These are phyloP conservation scores for Xylaria acuta DNA, from an alignment of 495 filamentous ascomycete genomes.

Conservation along the genomic window DNA sequence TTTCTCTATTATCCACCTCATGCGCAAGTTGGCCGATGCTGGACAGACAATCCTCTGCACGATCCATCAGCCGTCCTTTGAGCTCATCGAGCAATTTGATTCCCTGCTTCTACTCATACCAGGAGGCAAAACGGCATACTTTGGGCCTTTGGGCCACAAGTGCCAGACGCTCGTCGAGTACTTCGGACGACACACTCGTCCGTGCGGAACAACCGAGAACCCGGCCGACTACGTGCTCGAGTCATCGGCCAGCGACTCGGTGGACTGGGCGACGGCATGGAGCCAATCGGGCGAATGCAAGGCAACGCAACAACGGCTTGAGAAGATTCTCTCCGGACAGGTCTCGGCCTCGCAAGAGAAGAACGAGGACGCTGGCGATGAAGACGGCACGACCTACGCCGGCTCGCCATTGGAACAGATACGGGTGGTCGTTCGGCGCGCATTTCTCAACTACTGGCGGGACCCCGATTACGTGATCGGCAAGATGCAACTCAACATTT, in stretches of 20 bases:
- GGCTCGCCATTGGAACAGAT: constrained; percentile 48
- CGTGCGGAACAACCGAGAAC: constrained; percentile 57
- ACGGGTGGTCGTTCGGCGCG: constrained; percentile 54
- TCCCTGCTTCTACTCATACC: constrained; percentile 57
- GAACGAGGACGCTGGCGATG: not conserved
- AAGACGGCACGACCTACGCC: constrained; percentile 11
- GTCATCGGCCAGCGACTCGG: constrained; percentile 57
- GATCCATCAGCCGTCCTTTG: constrained; percentile 70
- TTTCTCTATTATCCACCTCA: constrained; percentile 72
- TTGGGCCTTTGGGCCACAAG: constrained; percentile 53
- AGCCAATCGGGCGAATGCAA: constrained; percentile 23
- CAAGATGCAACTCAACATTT: constrained; percentile 66
- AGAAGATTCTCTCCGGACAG: not conserved
- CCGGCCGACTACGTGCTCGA: constrained; percentile 66
- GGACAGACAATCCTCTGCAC: constrained; percentile 83
- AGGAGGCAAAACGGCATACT: constrained; percentile 62
- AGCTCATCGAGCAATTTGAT: constrained; percentile 63
- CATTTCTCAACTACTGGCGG: constrained; percentile 66
- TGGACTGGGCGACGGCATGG: not conserved
- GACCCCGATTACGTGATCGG: constrained; percentile 64
- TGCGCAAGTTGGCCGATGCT: constrained; percentile 73
- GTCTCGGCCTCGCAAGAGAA: not conserved
- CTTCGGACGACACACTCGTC: constrained; percentile 57
- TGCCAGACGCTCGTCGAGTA: constrained; percentile 47
- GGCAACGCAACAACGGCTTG: constrained; percentile 36